Evolutionary conservation across 371 early-diverging fungal species (phyloP).

Genomic region (Mucor saturninus): DNA sequence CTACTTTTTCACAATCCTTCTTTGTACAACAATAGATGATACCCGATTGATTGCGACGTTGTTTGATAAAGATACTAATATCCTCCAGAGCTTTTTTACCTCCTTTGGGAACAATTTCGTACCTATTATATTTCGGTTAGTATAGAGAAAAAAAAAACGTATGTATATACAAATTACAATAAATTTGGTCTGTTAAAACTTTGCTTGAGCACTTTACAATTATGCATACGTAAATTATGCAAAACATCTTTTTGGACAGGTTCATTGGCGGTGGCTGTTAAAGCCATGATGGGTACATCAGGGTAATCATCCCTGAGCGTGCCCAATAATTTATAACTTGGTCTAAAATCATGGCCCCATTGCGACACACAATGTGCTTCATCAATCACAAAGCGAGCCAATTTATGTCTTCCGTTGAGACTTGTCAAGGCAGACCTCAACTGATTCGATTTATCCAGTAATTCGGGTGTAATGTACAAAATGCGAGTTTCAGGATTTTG

Average conservation of each 20-base stretch:
- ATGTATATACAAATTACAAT: conserved; percentile 22
- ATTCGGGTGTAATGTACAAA: conserved; percentile 97
- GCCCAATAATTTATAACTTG: conserved; percentile 81
- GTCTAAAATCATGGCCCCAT: conserved; percentile 98
- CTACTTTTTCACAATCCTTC: conserved; percentile 88
- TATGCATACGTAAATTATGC: conserved; percentile 68
- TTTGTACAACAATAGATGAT: conserved; percentile 97
- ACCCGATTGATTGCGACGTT: conserved; percentile 81
- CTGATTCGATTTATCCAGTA: conserved; percentile 75
- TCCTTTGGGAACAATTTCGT: conserved; percentile 75
- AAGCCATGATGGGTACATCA: conserved; percentile 93
- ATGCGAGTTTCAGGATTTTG: conserved; percentile 56
- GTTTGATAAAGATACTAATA: conserved; percentile 80
- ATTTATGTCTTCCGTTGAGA: conserved; percentile 60
- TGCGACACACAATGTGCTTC: conserved; percentile 98
- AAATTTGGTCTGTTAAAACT: conserved; percentile 93
- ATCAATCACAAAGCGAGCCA: conserved; percentile 97
- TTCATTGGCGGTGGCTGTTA: conserved; percentile 98
- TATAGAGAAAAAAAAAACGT: not conserved
- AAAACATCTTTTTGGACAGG: conserved; percentile 85
- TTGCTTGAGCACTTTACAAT: conserved; percentile 75
- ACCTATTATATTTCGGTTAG: conserved; percentile 37
- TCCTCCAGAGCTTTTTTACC: conserved; percentile 63
- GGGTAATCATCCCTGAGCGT: conserved; percentile 69
- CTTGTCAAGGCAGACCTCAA: conserved; percentile 64